A percentile compares a stretch with the other conserved stretches of the same genome.
Conservation (phyloP, 1,139 yeast genomes). For the Citeromyces hawaiiensis region DNA sequence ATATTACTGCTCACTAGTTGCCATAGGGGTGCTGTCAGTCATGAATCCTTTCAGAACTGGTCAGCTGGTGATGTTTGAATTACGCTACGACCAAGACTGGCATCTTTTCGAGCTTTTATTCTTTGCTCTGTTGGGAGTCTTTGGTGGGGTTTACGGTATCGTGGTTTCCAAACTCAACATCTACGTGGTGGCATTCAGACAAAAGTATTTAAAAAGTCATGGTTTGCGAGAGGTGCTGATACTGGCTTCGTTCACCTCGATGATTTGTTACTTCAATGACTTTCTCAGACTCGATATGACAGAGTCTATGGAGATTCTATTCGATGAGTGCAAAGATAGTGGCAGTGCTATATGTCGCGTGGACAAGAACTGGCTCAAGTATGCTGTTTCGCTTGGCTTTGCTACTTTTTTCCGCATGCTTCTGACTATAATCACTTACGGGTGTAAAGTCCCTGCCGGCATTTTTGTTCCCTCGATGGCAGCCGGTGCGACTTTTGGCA, state of each 20-base stretch:
- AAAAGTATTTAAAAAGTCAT: constrained; percentile 40
- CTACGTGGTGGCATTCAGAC: constrained; percentile 67
- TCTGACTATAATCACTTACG: constrained; percentile 75
- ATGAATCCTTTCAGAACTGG: constrained; percentile 92
- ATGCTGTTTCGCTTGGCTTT: constrained; percentile 38
- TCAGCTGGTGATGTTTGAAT: constrained; percentile 84
- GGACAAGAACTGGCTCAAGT: constrained; percentile 16
- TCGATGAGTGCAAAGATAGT: constrained; percentile 64
- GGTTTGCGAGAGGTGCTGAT: constrained; percentile 63
- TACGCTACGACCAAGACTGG: constrained; percentile 78
- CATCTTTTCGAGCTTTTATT: constrained; percentile 74
- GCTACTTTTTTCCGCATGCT: constrained; percentile 67
- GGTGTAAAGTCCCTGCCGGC: constrained; percentile 90
- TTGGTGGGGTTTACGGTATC: constrained; percentile 89
- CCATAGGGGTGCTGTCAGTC: constrained; percentile 64
- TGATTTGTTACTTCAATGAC: constrained; percentile 72
- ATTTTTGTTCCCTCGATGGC: constrained; percentile 97
- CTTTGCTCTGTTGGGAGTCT: constrained; percentile 66
- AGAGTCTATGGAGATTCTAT: constrained; percentile 80
- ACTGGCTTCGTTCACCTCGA: constrained; percentile 58
- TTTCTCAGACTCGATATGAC: constrained; percentile 86
- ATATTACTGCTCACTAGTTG: constrained; percentile 81
- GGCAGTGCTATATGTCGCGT: constrained; percentile 30
- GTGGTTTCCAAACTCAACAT: constrained; percentile 70
- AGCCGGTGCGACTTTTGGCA: constrained; percentile 88